Conservation (phyloP, 176 grass and related monocot species). For the Bolboschoenus planiculmis region DNA sequence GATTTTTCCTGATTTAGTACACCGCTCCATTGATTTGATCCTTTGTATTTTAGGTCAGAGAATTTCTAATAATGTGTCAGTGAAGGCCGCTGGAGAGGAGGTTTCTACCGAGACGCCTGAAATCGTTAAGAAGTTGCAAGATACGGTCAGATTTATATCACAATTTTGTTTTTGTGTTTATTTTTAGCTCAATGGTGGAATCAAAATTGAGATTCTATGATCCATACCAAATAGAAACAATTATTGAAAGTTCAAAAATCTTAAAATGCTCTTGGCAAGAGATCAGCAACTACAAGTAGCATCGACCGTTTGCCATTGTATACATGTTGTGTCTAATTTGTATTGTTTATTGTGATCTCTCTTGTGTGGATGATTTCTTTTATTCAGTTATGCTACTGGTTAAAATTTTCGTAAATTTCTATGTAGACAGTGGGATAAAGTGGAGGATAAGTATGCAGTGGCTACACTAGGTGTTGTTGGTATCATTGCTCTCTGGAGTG, state of each 20-base stretch:
- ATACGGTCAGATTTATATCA: slow-evolving; percentile 43
- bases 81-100: slow-evolving; percentile 40
- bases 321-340: background rate
- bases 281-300: background rate
- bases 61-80: slow-evolving; percentile 18
- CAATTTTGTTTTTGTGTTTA: background rate
- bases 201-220: background rate
- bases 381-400: slow-evolving; percentile 24
- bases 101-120: slow-evolving; percentile 44
- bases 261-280: background rate
- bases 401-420: slow-evolving; percentile 30
- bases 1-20: background rate
- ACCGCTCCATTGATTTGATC: background rate
- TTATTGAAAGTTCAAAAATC: background rate
- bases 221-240: background rate
- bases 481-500: slow-evolving; percentile 73
- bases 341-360: too few relatives aligned
- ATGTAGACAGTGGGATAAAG: slow-evolving; percentile 94
- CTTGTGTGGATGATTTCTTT: background rate
- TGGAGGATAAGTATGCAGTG: slow-evolving; percentile 96
- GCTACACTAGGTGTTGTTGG: slow-evolving; percentile 46
- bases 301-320: background rate
- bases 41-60: slow-evolving; percentile 37
- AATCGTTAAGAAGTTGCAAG: slow-evolving; percentile 37
- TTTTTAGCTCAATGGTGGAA: background rate